Evolutionary conservation across 179 eudicot genomes (phyloP).

Genomic region (Spergularia azorica): DNA sequence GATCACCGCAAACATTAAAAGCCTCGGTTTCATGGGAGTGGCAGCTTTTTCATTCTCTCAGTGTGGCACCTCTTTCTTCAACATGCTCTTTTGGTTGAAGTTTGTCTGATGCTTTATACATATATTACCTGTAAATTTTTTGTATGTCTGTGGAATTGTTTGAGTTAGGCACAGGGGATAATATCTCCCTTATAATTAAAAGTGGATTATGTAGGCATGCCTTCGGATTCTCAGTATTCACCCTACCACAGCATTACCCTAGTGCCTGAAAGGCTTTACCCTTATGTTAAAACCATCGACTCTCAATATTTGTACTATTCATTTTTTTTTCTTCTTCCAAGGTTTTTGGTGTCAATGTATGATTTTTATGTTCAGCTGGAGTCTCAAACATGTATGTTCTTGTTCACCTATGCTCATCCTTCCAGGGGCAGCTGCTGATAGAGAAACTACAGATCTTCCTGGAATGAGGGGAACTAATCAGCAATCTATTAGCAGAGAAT

Average conservation of each 20-base stretch:
- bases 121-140: not conserved
- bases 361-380: too few relatives aligned
- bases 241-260: too few relatives aligned
- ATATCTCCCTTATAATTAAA: not conserved
- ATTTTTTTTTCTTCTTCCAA: too few relatives aligned
- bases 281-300: not conserved
- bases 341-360: too few relatives aligned
- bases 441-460: conserved; percentile 21
- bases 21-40: too few relatives aligned
- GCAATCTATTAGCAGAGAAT: conserved; percentile 9
- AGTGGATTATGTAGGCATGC: not conserved
- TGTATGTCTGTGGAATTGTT: not conserved
- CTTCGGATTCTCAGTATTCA: not conserved
- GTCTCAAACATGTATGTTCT: not conserved
- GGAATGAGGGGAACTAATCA: conserved; percentile 14
- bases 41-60: too few relatives aligned
- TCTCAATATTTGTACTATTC: not conserved
- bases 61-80: too few relatives aligned
- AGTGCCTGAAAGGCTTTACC: too few relatives aligned
- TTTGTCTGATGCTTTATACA: not conserved
- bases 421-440: not conserved
- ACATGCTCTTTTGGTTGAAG: not conserved
- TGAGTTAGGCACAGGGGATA: not conserved
- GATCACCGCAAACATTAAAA: too few relatives aligned
- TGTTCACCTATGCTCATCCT: not conserved